Evolutionary conservation across 306 rosid species (phyloP).

Genomic region (Arachis hypogaea): DNA sequence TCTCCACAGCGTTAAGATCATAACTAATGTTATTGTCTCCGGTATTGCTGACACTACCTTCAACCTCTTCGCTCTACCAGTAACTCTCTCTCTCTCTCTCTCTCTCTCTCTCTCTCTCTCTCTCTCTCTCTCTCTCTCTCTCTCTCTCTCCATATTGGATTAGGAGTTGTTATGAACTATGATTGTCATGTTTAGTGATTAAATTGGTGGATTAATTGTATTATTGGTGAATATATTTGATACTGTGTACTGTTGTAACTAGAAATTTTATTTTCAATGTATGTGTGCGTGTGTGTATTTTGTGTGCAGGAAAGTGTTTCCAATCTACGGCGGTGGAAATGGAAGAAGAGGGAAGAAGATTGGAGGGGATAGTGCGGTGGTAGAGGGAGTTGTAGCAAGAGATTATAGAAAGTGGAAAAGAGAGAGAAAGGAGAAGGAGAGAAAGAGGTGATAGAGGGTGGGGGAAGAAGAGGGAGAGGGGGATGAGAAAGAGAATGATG

Average conservation of each 20-base stretch:
- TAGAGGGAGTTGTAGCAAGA: too few species aligned
- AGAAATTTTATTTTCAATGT: neutral
- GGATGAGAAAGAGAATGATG: too few species aligned
- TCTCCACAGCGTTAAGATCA: conserved; percentile 67
- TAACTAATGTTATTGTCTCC: conserved; percentile 71
- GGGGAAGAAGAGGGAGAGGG: too few species aligned
- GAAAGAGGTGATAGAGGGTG: too few species aligned
- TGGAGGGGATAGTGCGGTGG: too few species aligned
- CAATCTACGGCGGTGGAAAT: too few species aligned
- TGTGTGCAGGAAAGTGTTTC: conserved; percentile 81
- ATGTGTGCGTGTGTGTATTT: neutral
- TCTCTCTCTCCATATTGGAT: neutral
- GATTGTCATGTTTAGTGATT: neutral
- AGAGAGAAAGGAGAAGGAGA: too few species aligned
- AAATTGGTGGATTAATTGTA: neutral
- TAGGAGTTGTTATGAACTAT: too few species aligned
- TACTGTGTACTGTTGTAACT: neutral
- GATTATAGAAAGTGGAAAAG: too few species aligned
- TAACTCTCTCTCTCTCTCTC: conserved; percentile 8
- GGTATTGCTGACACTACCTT: conserved; percentile 56
- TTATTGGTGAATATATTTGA: neutral
- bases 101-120: too few species aligned
- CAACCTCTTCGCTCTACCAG: conserved; percentile 87
- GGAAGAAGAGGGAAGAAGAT: too few species aligned
- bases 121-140: neutral